These are phyloP conservation scores for Basipetospora sp. DNA, from an alignment of 2,329 filamentous ascomycete species.

Conservation along the genomic window DNA sequence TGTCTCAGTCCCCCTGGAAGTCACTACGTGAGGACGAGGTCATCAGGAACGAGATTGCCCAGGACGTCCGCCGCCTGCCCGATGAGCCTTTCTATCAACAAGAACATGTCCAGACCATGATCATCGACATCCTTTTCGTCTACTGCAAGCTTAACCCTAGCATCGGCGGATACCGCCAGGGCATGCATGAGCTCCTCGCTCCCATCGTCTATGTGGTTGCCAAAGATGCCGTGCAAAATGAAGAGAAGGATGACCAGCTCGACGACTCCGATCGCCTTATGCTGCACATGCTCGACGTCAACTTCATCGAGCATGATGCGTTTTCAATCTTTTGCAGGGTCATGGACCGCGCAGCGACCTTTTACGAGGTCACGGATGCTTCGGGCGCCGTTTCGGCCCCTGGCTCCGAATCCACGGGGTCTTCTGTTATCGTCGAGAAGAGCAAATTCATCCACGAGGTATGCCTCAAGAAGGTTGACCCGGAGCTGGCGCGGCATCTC, in stretches of 20 bases:
- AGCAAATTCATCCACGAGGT: conserved; percentile 79
- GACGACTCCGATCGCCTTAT: conserved; percentile 31
- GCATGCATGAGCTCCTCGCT: conserved; percentile 92
- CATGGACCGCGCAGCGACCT: conserved; percentile 75
- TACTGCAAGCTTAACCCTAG: conserved; percentile 86
- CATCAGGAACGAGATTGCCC: conserved; percentile 73
- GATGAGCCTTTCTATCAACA: conserved; percentile 84
- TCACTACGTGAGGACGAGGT: conserved; percentile 72
- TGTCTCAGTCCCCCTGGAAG: conserved; percentile 72
- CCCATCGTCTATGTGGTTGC: conserved; percentile 76
- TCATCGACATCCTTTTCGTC: conserved; percentile 81
- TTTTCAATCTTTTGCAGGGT: conserved; percentile 73
- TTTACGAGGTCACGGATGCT: conserved; percentile 56
- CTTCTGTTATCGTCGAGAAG: conserved; percentile 65
- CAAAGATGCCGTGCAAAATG: conserved; percentile 56
- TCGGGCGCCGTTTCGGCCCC: not conserved
- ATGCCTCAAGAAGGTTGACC: conserved; percentile 62
- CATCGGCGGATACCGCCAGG: conserved; percentile 82
- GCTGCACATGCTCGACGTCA: conserved; percentile 52
- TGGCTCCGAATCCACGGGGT: conserved; percentile 10
- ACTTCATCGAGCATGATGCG: conserved; percentile 76
- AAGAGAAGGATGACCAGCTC: conserved; percentile 18
- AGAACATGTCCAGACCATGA: conserved; percentile 59
- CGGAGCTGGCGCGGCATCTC: conserved; percentile 69
- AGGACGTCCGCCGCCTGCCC: conserved; percentile 87